Base-by-base conservation (phyloP, 1,284 basidiomycete species). In the Fistulina hepatica region DNA sequence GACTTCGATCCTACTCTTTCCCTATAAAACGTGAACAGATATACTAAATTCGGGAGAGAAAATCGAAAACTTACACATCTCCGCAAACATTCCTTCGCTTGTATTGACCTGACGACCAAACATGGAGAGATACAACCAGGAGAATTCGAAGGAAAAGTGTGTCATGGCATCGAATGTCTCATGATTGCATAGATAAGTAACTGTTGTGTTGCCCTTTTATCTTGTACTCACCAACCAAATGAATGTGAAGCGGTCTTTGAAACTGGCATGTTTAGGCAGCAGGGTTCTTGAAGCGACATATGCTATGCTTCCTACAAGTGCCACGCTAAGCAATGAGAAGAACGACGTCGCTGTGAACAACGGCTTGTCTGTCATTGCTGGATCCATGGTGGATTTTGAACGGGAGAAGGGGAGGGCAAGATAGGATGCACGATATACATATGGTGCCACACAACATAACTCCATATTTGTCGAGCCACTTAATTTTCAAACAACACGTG, bases 141-240 rank as follows among this genome's bases (percentile, higher is more conserved):
- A 75, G 5, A 78, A 83, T 52, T 89, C 85, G 42, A 84, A 76
- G 1, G 65, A 67, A 56, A 84, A 82, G 52, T 88, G 85, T 41
- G 83, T 83, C 51, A 85, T 64, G 2, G 73, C 80, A 52, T 86
- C 80, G 46, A 85, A 88, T 8, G 76, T 69, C 76, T 84, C 44
- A 15, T 21, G 27, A n/a, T n/a, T n/a, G 11, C 20, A 11, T 20
- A 19, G 19, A 12, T 37, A 12, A 17, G 22, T 25, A 26, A 33
- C 22, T 36, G 24, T 27, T 17, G 26, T 11, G 20, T 17, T 13
- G 15, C 27, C 13, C 34, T 15, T 21, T 6, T 34, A 20, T 11
- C 23, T 40, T 21, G 38, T 39, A 52, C 56, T 49, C 47, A 82
- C 81, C 47, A 83, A 62, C 79, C 81, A 84, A 34, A 82, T 68